Evolutionary conservation across 768 basidiomycete species (phyloP), one percentile per base, ranked within the genome.

Genomic region (Calocybe indica): DNA sequence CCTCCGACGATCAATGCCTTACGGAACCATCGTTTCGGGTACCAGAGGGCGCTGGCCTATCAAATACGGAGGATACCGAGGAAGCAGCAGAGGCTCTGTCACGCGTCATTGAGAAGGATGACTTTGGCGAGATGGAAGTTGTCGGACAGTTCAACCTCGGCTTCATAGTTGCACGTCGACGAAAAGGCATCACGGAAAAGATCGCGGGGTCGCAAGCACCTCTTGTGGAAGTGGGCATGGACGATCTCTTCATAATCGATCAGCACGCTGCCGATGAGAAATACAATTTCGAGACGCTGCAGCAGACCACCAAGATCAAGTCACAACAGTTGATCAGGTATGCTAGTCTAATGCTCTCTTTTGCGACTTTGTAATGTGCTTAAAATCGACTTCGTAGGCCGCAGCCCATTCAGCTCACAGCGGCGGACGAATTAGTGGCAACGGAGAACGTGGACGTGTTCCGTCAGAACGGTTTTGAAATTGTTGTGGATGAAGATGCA

Each of bases 201-300:
- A 29, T 22, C 9, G 4, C 2, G 2, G 22, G 22, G 22, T 22
- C 22, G 22, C 22, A 22, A 22, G 4, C 22, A 22, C 22, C 22
- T 22, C 22, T 22, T 22, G 46, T 14, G n/a, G 34, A 7, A 35
- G 15, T 11, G 45, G 50, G 35, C 9, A 71, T 81, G 67, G 94
- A 98, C 59, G 95, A 99, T 58, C 70, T 99, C 37, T 98, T 97
- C 67, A 92, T 99, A 52, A 78, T 98, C 12, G 95, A 98, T 58
- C 95, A 98, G 61, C 95, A 98, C 64, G 95, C 95, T 5, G 85
- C 91, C 5, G 96, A 99, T 64, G 96, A 98, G 66, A 98, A 98
- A 69, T 97, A 90, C 67, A 98, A 98, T 62, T 98, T 98, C 60
- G 96, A 98, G 72, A 88, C 80, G 1, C 67, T 98, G 48, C 95